Percentiles rank a stretch among this genome's conserved stretches.
Conservation (phyloP, 192 early-diverging fungal species). For the Coemansia sp. region DNA sequence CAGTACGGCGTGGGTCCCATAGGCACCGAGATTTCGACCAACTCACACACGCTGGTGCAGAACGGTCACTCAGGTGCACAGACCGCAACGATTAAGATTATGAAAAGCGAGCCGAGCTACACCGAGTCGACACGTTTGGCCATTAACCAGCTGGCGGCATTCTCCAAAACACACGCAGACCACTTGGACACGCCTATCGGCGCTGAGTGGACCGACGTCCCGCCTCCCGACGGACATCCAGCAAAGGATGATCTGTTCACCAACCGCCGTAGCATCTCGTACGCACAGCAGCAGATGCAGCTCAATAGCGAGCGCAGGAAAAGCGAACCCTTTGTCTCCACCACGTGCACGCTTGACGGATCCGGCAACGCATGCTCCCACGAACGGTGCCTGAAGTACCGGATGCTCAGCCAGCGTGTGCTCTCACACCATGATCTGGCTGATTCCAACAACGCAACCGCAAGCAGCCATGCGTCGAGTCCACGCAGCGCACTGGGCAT, state of each 20-base stretch:
- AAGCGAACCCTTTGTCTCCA: constrained; percentile 32
- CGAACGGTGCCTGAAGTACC: constrained; percentile 23
- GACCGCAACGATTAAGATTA: constrained; percentile 10
- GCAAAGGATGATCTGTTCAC: neutral
- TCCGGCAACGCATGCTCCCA: constrained; percentile 1
- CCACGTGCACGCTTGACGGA: neutral
- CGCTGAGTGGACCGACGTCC: constrained; percentile 4
- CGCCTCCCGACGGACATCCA: neutral
- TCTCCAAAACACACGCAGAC: constrained; percentile 4
- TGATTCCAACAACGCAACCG: neutral
- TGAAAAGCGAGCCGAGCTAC: constrained; percentile 31
- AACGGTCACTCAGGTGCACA: neutral
- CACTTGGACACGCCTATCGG: neutral
- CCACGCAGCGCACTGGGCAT: constrained; percentile 1
- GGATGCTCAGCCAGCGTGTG: constrained; percentile 24
- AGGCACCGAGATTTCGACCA: constrained; percentile 29
- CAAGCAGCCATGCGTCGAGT: neutral
- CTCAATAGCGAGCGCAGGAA: constrained; percentile 13
- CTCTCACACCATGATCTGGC: constrained; percentile 17
- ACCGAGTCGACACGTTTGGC: constrained; percentile 41
- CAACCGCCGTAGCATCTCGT: constrained; percentile 14
- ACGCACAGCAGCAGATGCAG: constrained; percentile 3
- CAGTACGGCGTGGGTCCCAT: constrained; percentile 35
- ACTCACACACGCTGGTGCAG: constrained; percentile 32
- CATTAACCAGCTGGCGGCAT: constrained; percentile 28